phyloP scores from a whole-genome alignment of 1,139 yeast genomes.

The Taiozyma sp. region DNA sequence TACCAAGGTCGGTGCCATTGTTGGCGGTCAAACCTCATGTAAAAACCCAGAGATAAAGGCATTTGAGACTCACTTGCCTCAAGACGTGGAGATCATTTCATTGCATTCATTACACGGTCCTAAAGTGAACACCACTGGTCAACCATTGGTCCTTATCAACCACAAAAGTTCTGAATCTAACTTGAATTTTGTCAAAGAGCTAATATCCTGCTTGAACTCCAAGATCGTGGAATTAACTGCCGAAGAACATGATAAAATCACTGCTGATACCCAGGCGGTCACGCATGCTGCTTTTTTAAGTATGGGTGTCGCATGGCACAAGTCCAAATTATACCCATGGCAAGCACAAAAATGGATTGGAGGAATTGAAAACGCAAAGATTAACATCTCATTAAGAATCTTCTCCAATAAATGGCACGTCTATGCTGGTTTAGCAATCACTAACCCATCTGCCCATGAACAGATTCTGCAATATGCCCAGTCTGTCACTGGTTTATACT shows the following conservation, averaged over 20 bases:
- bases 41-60: slow-evolving; percentile 88
- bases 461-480: slow-evolving; percentile 89
- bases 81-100: slow-evolving; percentile 77
- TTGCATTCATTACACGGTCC: slow-evolving; percentile 97
- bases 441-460: slow-evolving; percentile 90
- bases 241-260: slow-evolving; percentile 83
- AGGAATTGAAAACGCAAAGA: slow-evolving; percentile 93
- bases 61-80: slow-evolving; percentile 69
- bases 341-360: slow-evolving; percentile 83
- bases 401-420: slow-evolving; percentile 97
- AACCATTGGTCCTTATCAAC: slow-evolving; percentile 81
- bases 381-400: slow-evolving; percentile 86
- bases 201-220: slow-evolving; percentile 72
- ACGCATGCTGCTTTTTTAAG: slow-evolving; percentile 96
- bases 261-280: slow-evolving; percentile 98
- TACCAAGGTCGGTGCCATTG: slow-evolving; percentile 81
- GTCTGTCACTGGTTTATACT: slow-evolving; percentile 77
- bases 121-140: slow-evolving; percentile 81
- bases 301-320: slow-evolving; percentile 97
- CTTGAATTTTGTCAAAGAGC: slow-evolving; percentile 53
- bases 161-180: slow-evolving; percentile 63
- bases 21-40: slow-evolving; percentile 97
- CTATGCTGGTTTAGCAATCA: slow-evolving; percentile 94
- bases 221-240: slow-evolving; percentile 78
- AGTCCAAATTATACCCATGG: slow-evolving; percentile 88